Evolutionary conservation across 2,329 filamentous ascomycete genomes (phyloP).

Genomic region (Eutypa lata): DNA sequence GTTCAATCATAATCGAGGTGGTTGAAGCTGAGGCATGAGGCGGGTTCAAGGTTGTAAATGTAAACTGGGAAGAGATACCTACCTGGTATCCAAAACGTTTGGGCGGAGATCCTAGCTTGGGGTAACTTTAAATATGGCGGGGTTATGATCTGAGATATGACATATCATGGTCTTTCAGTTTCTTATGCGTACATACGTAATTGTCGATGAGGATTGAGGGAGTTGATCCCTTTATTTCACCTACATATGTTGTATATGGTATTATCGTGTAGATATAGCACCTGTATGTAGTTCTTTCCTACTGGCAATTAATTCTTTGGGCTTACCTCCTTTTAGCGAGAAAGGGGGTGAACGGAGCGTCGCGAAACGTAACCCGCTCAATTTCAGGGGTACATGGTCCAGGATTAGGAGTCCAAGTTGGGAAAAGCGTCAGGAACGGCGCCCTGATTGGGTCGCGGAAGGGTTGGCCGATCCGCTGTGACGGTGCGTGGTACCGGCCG

Average conservation of each 20-base stretch:
- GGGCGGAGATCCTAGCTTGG: neutral
- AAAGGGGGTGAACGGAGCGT: neutral
- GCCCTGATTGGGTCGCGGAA: conserved; percentile 25
- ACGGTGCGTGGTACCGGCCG: conserved; percentile 8
- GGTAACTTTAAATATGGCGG: neutral
- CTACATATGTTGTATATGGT: no score
- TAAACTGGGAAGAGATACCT: no score
- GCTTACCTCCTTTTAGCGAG: neutral
- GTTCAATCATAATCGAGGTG: no score
- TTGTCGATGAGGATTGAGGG: neutral
- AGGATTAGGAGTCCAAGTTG: conserved; percentile 7
- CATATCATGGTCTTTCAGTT: neutral
- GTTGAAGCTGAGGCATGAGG: no score
- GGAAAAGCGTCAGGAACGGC: conserved; percentile 27
- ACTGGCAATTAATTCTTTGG: neutral
- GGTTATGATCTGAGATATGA: neutral
- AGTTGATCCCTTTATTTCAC: neutral
- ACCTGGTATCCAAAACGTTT: neutral
- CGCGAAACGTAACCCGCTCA: neutral
- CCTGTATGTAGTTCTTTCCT: neutral
- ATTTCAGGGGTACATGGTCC: conserved; percentile 7
- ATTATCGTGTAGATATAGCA: neutral
- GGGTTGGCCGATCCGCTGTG: conserved; percentile 16
- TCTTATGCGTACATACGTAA: neutral
- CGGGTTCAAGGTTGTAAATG: no score